These are phyloP conservation scores for Gossypium stocksii DNA, from an alignment of 345 rosid species.

Conservation along the genomic window DNA sequence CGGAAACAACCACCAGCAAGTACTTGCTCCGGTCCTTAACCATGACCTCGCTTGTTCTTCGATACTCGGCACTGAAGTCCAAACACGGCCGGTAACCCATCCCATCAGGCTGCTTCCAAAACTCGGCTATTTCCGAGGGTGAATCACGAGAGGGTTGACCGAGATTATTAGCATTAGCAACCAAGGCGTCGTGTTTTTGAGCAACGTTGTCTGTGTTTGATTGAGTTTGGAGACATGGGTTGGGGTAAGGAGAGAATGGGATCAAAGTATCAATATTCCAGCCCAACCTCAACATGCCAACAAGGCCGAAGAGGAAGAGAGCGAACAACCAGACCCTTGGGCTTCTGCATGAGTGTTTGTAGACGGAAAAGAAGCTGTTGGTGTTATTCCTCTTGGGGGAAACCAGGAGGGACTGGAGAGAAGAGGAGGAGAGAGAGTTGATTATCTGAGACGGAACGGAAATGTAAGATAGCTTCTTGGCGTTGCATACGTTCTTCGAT, in stretches of 20 bases:
- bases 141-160: neutral
- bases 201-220: slow-evolving; percentile 4
- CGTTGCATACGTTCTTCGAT: slow-evolving; percentile 25
- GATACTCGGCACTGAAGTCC: slow-evolving; percentile 49
- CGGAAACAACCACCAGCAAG: slow-evolving; percentile 84
- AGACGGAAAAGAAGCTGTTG: slow-evolving; percentile 21
- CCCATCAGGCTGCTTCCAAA: slow-evolving; percentile 98
- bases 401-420: slow-evolving; percentile 53
- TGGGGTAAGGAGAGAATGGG: slow-evolving; percentile 44
- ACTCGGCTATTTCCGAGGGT: slow-evolving; percentile 33
- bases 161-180: neutral
- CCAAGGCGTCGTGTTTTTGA: slow-evolving; percentile 8
- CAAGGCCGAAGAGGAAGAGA: slow-evolving; percentile 52
- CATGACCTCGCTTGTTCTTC: slow-evolving; percentile 39
- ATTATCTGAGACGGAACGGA: slow-evolving; percentile 58
- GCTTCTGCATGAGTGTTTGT: slow-evolving; percentile 28
- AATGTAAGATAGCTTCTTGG: slow-evolving; percentile 48
- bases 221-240: slow-evolving; percentile 44
- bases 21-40: slow-evolving; percentile 50
- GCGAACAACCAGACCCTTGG: slow-evolving; percentile 51
- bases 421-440: slow-evolving; percentile 50
- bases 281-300: slow-evolving; percentile 43
- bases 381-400: slow-evolving; percentile 47
- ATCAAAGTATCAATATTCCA: slow-evolving; percentile 46
- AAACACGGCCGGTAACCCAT: slow-evolving; percentile 81